Conservation (phyloP, 805 yeast species). For the Spathaspora passalidarum region DNA sequence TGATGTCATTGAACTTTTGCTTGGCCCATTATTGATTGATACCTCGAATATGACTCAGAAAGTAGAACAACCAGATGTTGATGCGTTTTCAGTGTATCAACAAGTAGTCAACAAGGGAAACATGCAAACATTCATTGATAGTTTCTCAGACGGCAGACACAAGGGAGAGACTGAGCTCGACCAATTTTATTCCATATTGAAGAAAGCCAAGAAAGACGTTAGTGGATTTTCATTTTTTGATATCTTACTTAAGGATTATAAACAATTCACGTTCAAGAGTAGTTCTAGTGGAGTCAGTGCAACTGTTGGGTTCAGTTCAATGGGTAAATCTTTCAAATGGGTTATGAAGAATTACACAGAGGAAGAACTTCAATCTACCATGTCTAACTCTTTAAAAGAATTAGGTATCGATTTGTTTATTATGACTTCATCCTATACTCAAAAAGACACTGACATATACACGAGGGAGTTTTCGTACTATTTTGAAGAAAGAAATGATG, state of each 20-base stretch:
- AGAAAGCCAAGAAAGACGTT: constrained; percentile 59
- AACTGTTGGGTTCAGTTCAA: constrained; percentile 71
- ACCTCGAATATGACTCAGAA: constrained; percentile 65
- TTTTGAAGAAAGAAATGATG: constrained; percentile 12
- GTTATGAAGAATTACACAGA: constrained; percentile 27
- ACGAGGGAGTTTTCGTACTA: constrained; percentile 34
- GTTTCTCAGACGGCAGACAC: neutral
- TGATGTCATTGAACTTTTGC: constrained; percentile 45
- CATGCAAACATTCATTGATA: neutral
- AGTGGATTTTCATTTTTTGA: constrained; percentile 58
- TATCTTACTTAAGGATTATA: constrained; percentile 79
- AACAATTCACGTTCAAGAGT: constrained; percentile 49
- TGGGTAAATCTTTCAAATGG: constrained; percentile 63
- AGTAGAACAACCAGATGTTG: constrained; percentile 58
- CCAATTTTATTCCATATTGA: constrained; percentile 22
- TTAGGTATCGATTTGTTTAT: constrained; percentile 28
- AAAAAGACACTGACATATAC: constrained; percentile 26
- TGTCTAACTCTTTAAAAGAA: constrained; percentile 16
- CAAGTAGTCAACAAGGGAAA: constrained; percentile 5
- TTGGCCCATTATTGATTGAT: constrained; percentile 74
- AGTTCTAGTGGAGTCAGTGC: constrained; percentile 21
- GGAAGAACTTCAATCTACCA: constrained; percentile 21
- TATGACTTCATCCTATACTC: constrained; percentile 39
- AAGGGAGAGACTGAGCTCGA: constrained; percentile 4
- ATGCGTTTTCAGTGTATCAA: constrained; percentile 41